A percentile compares a stretch with the other conserved stretches of the same genome.
phyloP scores from a whole-genome alignment of 2,329 filamentous ascomycete species.

The Coniella vitis region DNA sequence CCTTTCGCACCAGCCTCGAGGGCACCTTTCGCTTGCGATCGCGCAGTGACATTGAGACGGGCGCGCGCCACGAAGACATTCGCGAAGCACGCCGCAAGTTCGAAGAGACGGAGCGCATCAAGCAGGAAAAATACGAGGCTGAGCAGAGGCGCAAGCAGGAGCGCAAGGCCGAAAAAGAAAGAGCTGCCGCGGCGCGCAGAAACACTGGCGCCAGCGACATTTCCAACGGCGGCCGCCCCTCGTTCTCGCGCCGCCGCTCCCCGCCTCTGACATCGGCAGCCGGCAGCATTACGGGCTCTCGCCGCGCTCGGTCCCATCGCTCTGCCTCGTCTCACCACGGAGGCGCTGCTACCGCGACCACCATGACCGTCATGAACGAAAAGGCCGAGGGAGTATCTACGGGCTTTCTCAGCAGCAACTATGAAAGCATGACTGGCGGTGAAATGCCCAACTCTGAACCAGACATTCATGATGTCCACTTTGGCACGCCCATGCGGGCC shows the following conservation, averaged over 20 bases:
- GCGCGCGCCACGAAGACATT: constrained; percentile 48
- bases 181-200: constrained; percentile 33
- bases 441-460: constrained; percentile 27
- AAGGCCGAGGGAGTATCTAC: constrained; percentile 27
- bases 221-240: constrained; percentile 13
- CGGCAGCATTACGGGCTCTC: constrained; percentile 7
- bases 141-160: constrained; percentile 53
- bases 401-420: constrained; percentile 38
- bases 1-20: constrained; percentile 54
- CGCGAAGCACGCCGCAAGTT: constrained; percentile 57
- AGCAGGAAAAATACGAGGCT: constrained; percentile 56
- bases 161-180: constrained; percentile 43
- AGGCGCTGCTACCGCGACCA: constrained; percentile 4
- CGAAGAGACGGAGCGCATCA: constrained; percentile 52
- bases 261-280: constrained; percentile 7
- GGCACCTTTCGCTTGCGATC: constrained; percentile 52
- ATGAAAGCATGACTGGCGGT: constrained; percentile 34
- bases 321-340: constrained; percentile 1
- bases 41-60: constrained; percentile 52
- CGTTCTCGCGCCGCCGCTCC: constrained; percentile 21
- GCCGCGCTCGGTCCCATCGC: neutral
- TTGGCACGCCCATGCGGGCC: constrained; percentile 35
- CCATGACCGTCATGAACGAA: constrained; percentile 24
- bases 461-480: constrained; percentile 36
- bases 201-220: constrained; percentile 22